These are phyloP conservation scores for Trypanosomatidae sp. DNA, from an alignment of 208 protist species.

Conservation along the genomic window DNA sequence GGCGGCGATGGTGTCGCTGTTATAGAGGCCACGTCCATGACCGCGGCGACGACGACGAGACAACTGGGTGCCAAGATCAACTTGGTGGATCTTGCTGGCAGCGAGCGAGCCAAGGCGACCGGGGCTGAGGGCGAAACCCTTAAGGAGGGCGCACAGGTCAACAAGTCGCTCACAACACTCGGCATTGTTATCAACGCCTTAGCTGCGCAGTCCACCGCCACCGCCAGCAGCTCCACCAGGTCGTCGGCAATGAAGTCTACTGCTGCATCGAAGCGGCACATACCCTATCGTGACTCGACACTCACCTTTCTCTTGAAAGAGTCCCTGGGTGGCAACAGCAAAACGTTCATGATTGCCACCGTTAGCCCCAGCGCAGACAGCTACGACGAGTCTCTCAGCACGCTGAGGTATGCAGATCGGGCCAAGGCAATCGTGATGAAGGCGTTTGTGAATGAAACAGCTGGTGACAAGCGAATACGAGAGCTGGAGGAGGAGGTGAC, in stretches of 20 bases:
- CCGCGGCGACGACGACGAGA: slow-evolving; percentile 31
- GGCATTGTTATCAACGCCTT: slow-evolving; percentile 92
- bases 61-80: slow-evolving; percentile 78
- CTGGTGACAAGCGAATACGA: slow-evolving; percentile 83
- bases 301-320: slow-evolving; percentile 90
- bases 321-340: slow-evolving; percentile 91
- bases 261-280: slow-evolving; percentile 27
- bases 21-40: slow-evolving; percentile 5
- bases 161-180: slow-evolving; percentile 87
- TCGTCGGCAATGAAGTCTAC: not conserved
- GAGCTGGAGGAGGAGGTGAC: slow-evolving; percentile 84
- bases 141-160: slow-evolving; percentile 89
- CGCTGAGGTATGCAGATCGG: slow-evolving; percentile 91
- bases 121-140: slow-evolving; percentile 78
- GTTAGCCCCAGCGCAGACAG: slow-evolving; percentile 71
- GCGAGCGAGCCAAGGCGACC: slow-evolving; percentile 84
- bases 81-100: slow-evolving; percentile 94
- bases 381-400: slow-evolving; percentile 91
- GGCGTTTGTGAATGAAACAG: slow-evolving; percentile 87
- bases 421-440: slow-evolving; percentile 91
- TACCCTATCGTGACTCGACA: slow-evolving; percentile 87
- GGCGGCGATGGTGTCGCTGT: not conserved
- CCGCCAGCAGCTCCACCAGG: not conserved
- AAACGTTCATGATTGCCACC: slow-evolving; percentile 92
- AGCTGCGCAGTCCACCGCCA: slow-evolving; percentile 44